phyloP scores from a whole-genome alignment of 768 basidiomycete genomes.

The Rubroboletus satanas region DNA sequence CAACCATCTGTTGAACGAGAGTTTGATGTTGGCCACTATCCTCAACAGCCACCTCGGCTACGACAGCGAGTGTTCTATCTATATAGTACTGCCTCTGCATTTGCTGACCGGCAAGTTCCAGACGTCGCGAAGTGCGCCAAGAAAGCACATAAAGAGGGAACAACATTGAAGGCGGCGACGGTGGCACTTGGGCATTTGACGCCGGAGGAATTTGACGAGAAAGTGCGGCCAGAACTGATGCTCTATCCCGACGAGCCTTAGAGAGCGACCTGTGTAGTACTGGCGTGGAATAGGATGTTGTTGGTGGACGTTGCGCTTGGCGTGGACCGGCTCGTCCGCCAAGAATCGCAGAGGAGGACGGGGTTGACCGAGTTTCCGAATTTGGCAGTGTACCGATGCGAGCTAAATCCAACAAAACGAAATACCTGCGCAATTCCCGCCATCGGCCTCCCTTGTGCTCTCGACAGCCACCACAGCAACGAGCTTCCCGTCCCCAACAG shows the following conservation, averaged over 20 bases:
- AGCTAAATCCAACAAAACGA: slow-evolving; percentile 37
- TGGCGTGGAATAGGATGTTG: not conserved
- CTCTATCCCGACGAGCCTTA: slow-evolving; percentile 60
- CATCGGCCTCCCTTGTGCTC: slow-evolving; percentile 24
- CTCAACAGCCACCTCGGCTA: slow-evolving; percentile 95
- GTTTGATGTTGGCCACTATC: slow-evolving; percentile 96
- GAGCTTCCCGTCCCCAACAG: slow-evolving; percentile 7
- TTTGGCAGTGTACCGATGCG: slow-evolving; percentile 32
- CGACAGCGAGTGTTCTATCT: slow-evolving; percentile 68
- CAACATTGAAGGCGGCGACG: slow-evolving; percentile 92
- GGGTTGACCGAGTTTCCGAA: slow-evolving; percentile 26
- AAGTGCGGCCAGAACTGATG: slow-evolving; percentile 92
- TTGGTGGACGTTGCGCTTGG: not conserved
- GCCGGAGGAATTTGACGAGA: slow-evolving; percentile 88
- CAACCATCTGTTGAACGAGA: slow-evolving; percentile 83
- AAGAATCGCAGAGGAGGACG: slow-evolving; percentile 18
- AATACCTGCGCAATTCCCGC: slow-evolving; percentile 33
- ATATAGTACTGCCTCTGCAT: not conserved
- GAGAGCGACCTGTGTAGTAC: not conserved
- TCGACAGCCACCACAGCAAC: slow-evolving; percentile 20
- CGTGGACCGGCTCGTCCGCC: slow-evolving; percentile 20
- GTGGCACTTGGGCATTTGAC: slow-evolving; percentile 83
- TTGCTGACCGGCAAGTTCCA: slow-evolving; percentile 31
- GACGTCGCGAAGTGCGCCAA: slow-evolving; percentile 98
- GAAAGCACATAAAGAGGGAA: slow-evolving; percentile 99